Conservation (phyloP, 2,329 filamentous ascomycete genomes). For the Diaporthe sp. region DNA sequence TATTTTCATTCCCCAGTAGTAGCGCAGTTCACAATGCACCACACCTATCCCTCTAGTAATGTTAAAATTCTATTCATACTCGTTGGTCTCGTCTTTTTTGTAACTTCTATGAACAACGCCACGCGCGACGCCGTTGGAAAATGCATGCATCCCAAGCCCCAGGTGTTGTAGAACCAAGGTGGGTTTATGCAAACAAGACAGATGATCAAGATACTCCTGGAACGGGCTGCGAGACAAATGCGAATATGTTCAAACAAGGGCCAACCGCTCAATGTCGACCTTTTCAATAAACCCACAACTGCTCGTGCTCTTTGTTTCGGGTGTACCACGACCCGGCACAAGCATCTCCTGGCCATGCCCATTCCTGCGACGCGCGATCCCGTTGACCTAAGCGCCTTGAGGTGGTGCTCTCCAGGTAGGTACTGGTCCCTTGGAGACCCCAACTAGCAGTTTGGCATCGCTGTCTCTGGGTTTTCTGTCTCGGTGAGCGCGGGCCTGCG, state of each 20-base stretch:
- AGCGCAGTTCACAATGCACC: slow-evolving; percentile 9
- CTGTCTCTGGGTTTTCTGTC: neutral
- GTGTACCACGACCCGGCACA: neutral
- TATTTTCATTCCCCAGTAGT: slow-evolving; percentile 8
- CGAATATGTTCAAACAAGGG: neutral
- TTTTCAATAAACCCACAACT: neutral
- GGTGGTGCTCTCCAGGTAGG: neutral
- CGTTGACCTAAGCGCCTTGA: neutral
- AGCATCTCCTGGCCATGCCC: neutral
- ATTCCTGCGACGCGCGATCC: neutral
- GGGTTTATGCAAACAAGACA: neutral
- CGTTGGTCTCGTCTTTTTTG: slow-evolving; percentile 13
- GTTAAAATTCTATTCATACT: neutral
- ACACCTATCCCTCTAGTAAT: slow-evolving; percentile 2
- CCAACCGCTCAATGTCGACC: slow-evolving; percentile 29
- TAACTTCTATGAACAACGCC: slow-evolving; percentile 25
- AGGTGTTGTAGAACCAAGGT: neutral
- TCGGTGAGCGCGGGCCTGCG: neutral
- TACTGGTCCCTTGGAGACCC: neutral
- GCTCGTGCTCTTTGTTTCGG: neutral
- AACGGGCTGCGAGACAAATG: slow-evolving; percentile 14
- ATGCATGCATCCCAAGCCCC: neutral
- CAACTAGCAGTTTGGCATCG: neutral
- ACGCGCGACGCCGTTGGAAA: neutral
- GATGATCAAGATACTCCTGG: neutral